phyloP scores from a whole-genome alignment of 2,329 filamentous ascomycete genomes.

The Neopestalotiopsis rosae region DNA sequence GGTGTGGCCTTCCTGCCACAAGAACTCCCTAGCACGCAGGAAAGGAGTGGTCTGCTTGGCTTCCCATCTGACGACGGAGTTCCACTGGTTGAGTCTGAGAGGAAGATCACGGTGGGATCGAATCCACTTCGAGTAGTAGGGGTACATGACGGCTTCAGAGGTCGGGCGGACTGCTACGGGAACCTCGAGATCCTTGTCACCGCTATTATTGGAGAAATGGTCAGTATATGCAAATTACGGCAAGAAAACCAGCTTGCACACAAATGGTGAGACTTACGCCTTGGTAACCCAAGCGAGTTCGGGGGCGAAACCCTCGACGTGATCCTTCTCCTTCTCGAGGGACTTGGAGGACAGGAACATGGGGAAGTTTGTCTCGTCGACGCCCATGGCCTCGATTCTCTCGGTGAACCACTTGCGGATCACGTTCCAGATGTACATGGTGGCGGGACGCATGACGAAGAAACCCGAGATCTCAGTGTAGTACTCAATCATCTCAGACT shows the following conservation, averaged over 20 bases:
- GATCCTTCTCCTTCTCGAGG: constrained; percentile 86
- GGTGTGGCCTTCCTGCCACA: constrained; percentile 55
- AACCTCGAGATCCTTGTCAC: constrained; percentile 90
- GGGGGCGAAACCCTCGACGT: constrained; percentile 98
- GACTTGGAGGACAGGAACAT: constrained; percentile 95
- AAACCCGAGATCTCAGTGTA: constrained; percentile 88
- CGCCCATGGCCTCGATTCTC: constrained; percentile 87
- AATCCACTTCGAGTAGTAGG: constrained; percentile 78
- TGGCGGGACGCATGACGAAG: constrained; percentile 82
- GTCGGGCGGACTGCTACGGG: constrained; percentile 72
- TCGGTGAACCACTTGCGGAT: constrained; percentile 70
- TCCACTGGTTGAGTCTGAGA: constrained; percentile 62
- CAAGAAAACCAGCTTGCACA: neutral
- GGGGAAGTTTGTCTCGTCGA: constrained; percentile 95
- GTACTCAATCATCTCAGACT: constrained; percentile 97
- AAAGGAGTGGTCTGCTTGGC: constrained; percentile 92
- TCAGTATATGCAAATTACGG: constrained; percentile 10
- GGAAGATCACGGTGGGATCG: constrained; percentile 94
- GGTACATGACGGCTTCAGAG: constrained; percentile 59
- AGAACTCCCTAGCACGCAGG: constrained; percentile 89
- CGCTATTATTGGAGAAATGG: constrained; percentile 55
- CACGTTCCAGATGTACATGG: constrained; percentile 71
- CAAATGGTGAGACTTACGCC: constrained; percentile 56
- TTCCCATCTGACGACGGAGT: constrained; percentile 91
- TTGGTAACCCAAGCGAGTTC: constrained; percentile 90